Percentiles rank a stretch among this genome's conserved stretches.
phyloP scores from a whole-genome alignment of 345 rosid species.

The Capsella bursapastoris region DNA sequence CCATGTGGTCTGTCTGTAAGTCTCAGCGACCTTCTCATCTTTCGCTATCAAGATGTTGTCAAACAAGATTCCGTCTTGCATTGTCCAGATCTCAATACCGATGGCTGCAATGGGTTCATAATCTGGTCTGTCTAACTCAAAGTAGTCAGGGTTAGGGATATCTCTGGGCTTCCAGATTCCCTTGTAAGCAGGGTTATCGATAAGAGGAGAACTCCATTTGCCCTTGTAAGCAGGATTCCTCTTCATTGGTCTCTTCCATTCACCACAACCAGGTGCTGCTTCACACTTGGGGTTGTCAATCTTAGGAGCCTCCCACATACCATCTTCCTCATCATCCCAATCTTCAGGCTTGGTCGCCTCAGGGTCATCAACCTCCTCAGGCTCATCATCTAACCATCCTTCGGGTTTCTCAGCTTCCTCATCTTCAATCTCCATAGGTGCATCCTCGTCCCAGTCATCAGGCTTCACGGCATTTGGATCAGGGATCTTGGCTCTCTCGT shows the following conservation, averaged over 20 bases:
- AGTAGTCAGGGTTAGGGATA: slow-evolving; percentile 78
- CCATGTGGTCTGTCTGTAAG: slow-evolving; percentile 59
- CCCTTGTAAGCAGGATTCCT: slow-evolving; percentile 89
- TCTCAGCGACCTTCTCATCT: slow-evolving; percentile 66
- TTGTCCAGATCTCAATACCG: slow-evolving; percentile 94
- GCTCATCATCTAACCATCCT: slow-evolving; percentile 91
- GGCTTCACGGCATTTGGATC: slow-evolving; percentile 78
- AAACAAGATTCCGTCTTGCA: slow-evolving; percentile 88
- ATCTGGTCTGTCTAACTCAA: slow-evolving; percentile 73
- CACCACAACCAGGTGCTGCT: slow-evolving; percentile 82
- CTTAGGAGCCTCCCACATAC: slow-evolving; percentile 92
- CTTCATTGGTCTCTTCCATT: slow-evolving; percentile 87
- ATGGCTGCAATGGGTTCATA: slow-evolving; percentile 82
- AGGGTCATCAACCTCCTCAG: slow-evolving; percentile 88
- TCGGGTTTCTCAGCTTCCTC: slow-evolving; percentile 87
- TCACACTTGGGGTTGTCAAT: slow-evolving; percentile 82
- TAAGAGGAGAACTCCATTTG: slow-evolving; percentile 76
- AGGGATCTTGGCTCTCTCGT: slow-evolving; percentile 79
- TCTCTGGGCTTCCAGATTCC: slow-evolving; percentile 88
- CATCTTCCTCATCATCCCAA: slow-evolving; percentile 97
- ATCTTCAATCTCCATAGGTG: slow-evolving; percentile 87
- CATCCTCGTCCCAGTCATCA: slow-evolving; percentile 93
- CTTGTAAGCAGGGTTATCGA: slow-evolving; percentile 84
- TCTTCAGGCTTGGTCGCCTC: slow-evolving; percentile 90
- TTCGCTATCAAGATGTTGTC: slow-evolving; percentile 76